phyloP scores from a whole-genome alignment of 306 rosid species.

The Glycine tomentella region DNA sequence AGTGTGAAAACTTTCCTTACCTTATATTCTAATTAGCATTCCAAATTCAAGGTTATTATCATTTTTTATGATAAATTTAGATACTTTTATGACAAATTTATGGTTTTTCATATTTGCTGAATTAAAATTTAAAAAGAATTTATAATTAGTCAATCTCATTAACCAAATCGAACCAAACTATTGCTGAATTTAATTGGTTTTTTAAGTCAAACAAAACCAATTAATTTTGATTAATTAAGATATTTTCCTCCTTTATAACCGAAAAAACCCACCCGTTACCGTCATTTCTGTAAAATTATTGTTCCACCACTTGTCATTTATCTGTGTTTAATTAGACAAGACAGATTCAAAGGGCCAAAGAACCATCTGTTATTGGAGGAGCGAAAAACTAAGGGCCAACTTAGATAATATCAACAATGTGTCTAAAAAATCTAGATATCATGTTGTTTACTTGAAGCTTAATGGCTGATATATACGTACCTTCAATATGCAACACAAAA shows the following conservation, averaged over 20 bases:
- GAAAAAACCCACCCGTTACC: neutral
- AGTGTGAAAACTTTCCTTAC: neutral
- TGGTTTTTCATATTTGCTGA: neutral
- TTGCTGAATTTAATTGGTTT: neutral
- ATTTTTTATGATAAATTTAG: too few species aligned
- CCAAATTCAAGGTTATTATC: neutral
- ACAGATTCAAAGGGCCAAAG: neutral
- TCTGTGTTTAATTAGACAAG: neutral
- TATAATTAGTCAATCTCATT: neutral
- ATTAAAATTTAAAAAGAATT: neutral
- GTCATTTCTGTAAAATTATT: neutral
- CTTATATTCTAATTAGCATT: too few species aligned
- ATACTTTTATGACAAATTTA: neutral
- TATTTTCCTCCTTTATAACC: neutral
- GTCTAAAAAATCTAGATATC: conserved; percentile 17
- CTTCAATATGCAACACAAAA: conserved; percentile 26
- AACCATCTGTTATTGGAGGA: neutral
- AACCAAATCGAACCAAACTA: neutral
- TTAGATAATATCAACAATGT: neutral
- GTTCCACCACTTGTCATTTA: neutral
- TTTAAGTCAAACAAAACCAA: neutral
- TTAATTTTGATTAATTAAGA: neutral
- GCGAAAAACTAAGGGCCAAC: conserved; percentile 12
- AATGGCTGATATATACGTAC: neutral
- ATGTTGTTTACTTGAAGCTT: neutral